A percentile compares a stretch with the other conserved stretches of the same genome.
Conservation (phyloP, 495 filamentous ascomycete genomes). For the Tuber umbilicatum region DNA sequence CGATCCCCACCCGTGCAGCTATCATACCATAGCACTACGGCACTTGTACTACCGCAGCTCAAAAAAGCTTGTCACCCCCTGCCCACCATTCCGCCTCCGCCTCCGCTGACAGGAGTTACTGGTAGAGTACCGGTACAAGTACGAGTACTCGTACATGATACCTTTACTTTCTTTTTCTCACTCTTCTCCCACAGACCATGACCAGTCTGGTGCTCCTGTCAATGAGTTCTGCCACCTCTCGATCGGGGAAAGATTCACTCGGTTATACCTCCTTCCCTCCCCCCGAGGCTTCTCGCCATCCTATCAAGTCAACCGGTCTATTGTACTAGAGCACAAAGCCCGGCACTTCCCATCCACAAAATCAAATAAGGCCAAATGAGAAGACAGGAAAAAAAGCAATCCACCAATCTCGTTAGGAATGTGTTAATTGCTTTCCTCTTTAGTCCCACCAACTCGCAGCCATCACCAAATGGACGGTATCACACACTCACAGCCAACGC, state of each 20-base stretch:
- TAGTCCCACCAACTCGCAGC: background rate
- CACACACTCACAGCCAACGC: background rate
- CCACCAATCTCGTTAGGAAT: background rate
- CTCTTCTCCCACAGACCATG: background rate
- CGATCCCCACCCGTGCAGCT: background rate
- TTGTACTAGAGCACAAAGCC: background rate
- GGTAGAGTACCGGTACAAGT: too few relatives aligned
- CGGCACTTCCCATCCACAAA: background rate
- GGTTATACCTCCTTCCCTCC: background rate
- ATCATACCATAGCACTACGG: background rate
- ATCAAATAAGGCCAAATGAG: background rate
- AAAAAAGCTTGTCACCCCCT: background rate
- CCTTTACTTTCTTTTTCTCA: background rate
- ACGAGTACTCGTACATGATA: background rate
- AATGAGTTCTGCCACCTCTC: background rate
- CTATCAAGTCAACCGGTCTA: background rate
- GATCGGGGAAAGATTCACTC: background rate
- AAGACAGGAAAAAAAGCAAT: background rate
- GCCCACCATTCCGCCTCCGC: background rate
- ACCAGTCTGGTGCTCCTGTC: background rate
- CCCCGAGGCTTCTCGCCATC: background rate
- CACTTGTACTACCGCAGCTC: background rate
- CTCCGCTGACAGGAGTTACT: background rate
- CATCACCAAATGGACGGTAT: background rate
- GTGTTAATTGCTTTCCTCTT: conserved; percentile 1